These are phyloP conservation scores for Globisporangium paddicum DNA, from an alignment of 352 stramenopile species.

Conservation along the genomic window DNA sequence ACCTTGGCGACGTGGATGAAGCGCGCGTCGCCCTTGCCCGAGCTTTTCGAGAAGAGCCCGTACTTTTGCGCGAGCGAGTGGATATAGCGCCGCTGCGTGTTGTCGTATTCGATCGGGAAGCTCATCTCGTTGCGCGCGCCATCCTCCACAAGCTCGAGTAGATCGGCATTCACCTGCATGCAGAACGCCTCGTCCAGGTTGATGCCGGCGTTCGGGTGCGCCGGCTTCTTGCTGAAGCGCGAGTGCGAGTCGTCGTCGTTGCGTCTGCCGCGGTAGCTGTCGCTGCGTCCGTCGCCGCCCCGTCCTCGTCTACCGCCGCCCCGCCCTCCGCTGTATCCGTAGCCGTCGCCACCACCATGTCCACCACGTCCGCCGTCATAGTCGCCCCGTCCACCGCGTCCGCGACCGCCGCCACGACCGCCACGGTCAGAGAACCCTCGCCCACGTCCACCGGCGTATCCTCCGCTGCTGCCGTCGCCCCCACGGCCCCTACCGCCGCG, in stretches of 20 bases:
- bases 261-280: not conserved
- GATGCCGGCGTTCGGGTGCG: slow-evolving; percentile 18
- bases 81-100: slow-evolving; percentile 77
- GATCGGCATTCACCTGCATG: slow-evolving; percentile 52
- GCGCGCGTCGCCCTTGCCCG: slow-evolving; percentile 50
- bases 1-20: slow-evolving; percentile 80
- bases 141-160: slow-evolving; percentile 68
- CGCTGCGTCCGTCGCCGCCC: not conserved
- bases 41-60: slow-evolving; percentile 80
- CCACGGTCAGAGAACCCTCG: not conserved
- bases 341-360: not conserved
- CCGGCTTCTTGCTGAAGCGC: slow-evolving; percentile 1
- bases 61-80: slow-evolving; percentile 78
- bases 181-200: slow-evolving; percentile 67
- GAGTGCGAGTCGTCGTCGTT: slow-evolving; percentile 7
- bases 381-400: slow-evolving; percentile 10
- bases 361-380: slow-evolving; percentile 7
- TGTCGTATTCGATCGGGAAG: slow-evolving; percentile 64
- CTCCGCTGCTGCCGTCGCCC: not conserved
- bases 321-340: not conserved
- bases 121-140: slow-evolving; percentile 49
- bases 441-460: not conserved
- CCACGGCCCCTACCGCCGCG: not conserved
- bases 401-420: not conserved
- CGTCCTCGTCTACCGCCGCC: not conserved